Evolutionary conservation across 164 flowering plant species (phyloP), one percentile per base, ranked within the genome.

Genomic region (Litsea cubeba): DNA sequence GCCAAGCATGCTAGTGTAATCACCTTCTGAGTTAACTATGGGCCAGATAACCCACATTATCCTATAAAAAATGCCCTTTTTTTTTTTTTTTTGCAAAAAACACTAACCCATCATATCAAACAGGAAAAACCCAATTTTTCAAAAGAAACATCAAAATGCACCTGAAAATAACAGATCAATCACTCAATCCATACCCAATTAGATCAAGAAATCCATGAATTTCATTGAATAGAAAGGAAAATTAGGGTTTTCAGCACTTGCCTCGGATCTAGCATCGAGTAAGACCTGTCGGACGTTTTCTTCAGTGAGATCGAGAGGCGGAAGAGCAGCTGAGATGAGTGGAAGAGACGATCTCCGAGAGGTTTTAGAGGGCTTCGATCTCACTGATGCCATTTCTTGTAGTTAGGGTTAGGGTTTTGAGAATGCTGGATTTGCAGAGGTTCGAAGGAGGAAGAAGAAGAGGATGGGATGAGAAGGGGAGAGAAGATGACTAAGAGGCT

Each of bases 221-320:
- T 18, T 18, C 22, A 22, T 20, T 35, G n/a, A 23, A 22, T 11
- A 8, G 62, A 51, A 14, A n/a, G 26, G 14, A 22, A 20, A 12
- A 1, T 15, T 1, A 18, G 20, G 2, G 22, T 14, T 65, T 40
- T 2, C 8, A 23, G 15, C 5, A 58, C 66, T 67, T 71, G 68
- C 84, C 81, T 77, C 74, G 15, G 76, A 62, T 76, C 81, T 76
- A 51, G 81, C 84, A 74, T 82, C 84, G 20, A 24, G 62, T 60
- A 82, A 64, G 22, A 78, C 84, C 35, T 69, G 79, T 25, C 65
- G 74, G 25, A 82, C 77, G 60, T 82, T 82, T 30, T 80, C 84
- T 68, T 82, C 82, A 1, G 81, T 80, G 23, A 82, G 72, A 65
- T 82, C 82, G 32, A 82, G 78, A 68, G 82, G 81, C 7, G 73